Percentiles rank a stretch among this genome's conserved stretches.
Conservation (phyloP, 805 yeast genomes). For the Schwanniomyces yamadae region DNA sequence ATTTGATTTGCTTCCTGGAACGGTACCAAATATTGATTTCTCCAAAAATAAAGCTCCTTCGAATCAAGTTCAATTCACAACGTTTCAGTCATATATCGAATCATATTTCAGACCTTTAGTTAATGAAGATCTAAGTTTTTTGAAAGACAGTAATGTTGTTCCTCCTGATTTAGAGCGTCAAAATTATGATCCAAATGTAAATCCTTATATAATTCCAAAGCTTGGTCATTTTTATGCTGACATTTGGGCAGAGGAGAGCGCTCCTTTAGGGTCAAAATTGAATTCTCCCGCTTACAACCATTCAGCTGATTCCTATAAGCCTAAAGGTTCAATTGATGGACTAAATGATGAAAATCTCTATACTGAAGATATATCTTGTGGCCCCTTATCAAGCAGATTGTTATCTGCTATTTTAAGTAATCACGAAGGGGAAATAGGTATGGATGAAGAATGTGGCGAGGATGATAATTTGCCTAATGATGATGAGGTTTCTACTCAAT, state of each 20-base stretch:
- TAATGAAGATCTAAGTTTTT: conserved; percentile 79
- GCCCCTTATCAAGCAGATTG: conserved; percentile 84
- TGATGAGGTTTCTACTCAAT: conserved; percentile 36
- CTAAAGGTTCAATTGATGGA: conserved; percentile 60
- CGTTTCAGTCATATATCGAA: conserved; percentile 83
- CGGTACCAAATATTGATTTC: conserved; percentile 82
- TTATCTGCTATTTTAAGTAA: conserved; percentile 73
- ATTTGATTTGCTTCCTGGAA: conserved; percentile 77
- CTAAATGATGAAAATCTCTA: conserved; percentile 64
- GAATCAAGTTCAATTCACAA: conserved; percentile 88
- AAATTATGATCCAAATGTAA: conserved; percentile 62
- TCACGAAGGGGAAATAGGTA: conserved; percentile 26
- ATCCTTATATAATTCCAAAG: conserved; percentile 79
- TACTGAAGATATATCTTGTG: conserved; percentile 77
- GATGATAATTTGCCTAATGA: conserved; percentile 18
- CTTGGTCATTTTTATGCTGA: conserved; percentile 81
- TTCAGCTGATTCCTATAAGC: conserved; percentile 44
- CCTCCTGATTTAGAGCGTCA: conserved; percentile 48
- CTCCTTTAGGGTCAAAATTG: conserved; percentile 40
- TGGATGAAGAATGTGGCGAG: conserved; percentile 19
- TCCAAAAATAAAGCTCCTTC: conserved; percentile 68
- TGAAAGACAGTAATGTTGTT: conserved; percentile 59
- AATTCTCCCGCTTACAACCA: conserved; percentile 49
- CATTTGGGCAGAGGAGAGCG: conserved; percentile 84
- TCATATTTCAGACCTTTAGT: conserved; percentile 73